Percentiles rank a stretch among this genome's conserved stretches.
These are phyloP conservation scores for Omphalotus guepiniiformis DNA, from an alignment of 768 basidiomycete species.

Conservation along the genomic window DNA sequence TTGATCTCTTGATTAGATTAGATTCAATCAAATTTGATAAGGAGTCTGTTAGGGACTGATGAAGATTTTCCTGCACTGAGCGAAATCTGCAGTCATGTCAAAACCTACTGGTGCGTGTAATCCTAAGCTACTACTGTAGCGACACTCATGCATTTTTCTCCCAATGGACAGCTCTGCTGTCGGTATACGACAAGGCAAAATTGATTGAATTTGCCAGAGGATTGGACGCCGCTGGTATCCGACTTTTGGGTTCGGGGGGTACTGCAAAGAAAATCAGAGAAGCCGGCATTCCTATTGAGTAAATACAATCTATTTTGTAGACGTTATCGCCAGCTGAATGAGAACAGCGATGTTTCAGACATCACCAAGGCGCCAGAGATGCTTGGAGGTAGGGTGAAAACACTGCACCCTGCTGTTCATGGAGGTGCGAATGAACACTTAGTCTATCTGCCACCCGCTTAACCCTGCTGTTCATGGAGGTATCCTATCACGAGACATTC, in stretches of 20 bases:
- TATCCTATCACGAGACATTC: slow-evolving; percentile 89
- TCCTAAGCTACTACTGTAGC: too few species aligned
- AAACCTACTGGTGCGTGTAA: slow-evolving; percentile 21
- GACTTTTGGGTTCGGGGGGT: slow-evolving; percentile 91
- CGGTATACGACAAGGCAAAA: slow-evolving; percentile 94
- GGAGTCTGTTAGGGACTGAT: too few species aligned
- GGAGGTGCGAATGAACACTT: slow-evolving; percentile 58
- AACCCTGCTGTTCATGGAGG: slow-evolving; percentile 39
- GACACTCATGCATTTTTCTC: too few species aligned
- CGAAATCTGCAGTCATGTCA: slow-evolving; percentile 14
- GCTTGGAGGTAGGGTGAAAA: slow-evolving; percentile 98
- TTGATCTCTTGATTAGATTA: too few species aligned
- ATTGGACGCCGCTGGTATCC: slow-evolving; percentile 77
- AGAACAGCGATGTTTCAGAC: slow-evolving; percentile 96
- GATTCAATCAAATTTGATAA: too few species aligned
- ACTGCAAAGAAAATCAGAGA: slow-evolving; percentile 98
- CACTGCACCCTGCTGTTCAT: slow-evolving; percentile 95
- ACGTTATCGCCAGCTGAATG: slow-evolving; percentile 33
- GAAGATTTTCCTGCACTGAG: too few species aligned
- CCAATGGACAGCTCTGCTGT: slow-evolving; percentile 75
- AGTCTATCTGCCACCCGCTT: background rate
- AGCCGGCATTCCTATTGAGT: slow-evolving; percentile 88
- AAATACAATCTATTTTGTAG: slow-evolving; percentile 27
- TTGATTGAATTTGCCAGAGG: slow-evolving; percentile 86
- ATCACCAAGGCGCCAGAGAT: slow-evolving; percentile 99